Conservation (phyloP, 2,329 filamentous ascomycete genomes). For the Monosporascus cannonballus region DNA sequence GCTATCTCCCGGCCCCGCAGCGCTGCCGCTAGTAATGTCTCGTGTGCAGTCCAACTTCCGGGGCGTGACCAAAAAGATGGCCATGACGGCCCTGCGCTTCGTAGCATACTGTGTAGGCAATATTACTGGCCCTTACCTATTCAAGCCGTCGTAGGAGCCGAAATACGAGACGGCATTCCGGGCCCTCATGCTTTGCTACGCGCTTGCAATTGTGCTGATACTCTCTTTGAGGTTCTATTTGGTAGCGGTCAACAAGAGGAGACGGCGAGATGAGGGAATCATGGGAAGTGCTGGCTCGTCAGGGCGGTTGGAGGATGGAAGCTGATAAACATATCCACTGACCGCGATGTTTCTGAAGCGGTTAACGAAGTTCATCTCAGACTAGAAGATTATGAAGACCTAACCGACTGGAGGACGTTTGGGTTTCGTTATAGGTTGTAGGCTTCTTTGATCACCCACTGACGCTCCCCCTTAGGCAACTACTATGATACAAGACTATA, state of each 20-base stretch:
- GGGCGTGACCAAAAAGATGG: constrained; percentile 56
- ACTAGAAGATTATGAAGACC: constrained; percentile 46
- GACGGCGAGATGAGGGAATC: constrained; percentile 37
- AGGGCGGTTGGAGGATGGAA: constrained; percentile 34
- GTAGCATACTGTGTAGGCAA: constrained; percentile 51
- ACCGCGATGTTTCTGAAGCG: constrained; percentile 22
- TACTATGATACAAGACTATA: not conserved
- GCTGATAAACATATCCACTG: constrained; percentile 21
- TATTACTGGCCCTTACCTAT: constrained; percentile 51
- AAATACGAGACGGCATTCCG: constrained; percentile 48
- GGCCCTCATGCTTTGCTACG: constrained; percentile 51
- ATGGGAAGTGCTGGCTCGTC: constrained; percentile 36
- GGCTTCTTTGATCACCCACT: not conserved
- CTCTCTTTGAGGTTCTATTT: constrained; percentile 42
- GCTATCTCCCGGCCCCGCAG: constrained; percentile 45
- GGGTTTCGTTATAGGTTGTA: constrained; percentile 54
- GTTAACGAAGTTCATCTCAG: constrained; percentile 31
- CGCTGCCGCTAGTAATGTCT: constrained; percentile 49
- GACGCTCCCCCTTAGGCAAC: not conserved
- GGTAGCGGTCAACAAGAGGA: constrained; percentile 35
- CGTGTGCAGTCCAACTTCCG: constrained; percentile 50
- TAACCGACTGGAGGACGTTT: constrained; percentile 53
- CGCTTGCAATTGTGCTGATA: constrained; percentile 39
- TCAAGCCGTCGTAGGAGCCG: constrained; percentile 42
- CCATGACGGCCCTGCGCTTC: constrained; percentile 50